These are phyloP conservation scores for Cryoendolithus antarcticus DNA, from an alignment of 2,329 filamentous ascomycete genomes.

Conservation along the genomic window DNA sequence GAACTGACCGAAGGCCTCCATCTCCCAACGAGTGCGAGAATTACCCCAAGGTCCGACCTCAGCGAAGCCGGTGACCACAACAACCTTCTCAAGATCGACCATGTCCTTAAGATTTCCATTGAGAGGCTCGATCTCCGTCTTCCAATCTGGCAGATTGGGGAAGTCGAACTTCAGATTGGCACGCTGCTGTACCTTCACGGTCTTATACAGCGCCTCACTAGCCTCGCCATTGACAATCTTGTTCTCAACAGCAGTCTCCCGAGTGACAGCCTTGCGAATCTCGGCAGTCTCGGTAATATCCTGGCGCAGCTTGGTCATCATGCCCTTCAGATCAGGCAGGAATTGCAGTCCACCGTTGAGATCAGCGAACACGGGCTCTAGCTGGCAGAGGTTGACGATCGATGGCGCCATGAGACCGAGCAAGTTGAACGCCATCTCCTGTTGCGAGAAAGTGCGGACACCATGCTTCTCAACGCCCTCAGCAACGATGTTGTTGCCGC, in stretches of 20 bases:
- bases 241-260: conserved; percentile 93
- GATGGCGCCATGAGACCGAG: conserved; percentile 89
- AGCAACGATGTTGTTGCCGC: conserved; percentile 92
- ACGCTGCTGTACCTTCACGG: conserved; percentile 81
- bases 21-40: conserved; percentile 95
- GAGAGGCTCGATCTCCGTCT: conserved; percentile 76
- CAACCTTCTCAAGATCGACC: conserved; percentile 96
- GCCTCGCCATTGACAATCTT: conserved; percentile 92
- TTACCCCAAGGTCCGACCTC: conserved; percentile 98
- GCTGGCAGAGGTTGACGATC: conserved; percentile 90
- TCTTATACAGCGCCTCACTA: conserved; percentile 87
- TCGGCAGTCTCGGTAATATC: conserved; percentile 93
- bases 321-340: conserved; percentile 85
- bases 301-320: conserved; percentile 87
- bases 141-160: conserved; percentile 81
- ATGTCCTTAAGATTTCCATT: conserved; percentile 86
- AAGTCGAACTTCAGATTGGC: conserved; percentile 98
- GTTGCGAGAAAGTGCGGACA: conserved; percentile 95
- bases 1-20: conserved; percentile 95
- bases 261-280: conserved; percentile 82
- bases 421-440: conserved; percentile 99
- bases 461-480: conserved; percentile 94
- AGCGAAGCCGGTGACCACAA: conserved; percentile 92
- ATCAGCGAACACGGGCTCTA: conserved; percentile 91
- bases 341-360: conserved; percentile 96